phyloP scores from a whole-genome alignment of 495 filamentous ascomycete genomes.

The Tuber indicum region DNA sequence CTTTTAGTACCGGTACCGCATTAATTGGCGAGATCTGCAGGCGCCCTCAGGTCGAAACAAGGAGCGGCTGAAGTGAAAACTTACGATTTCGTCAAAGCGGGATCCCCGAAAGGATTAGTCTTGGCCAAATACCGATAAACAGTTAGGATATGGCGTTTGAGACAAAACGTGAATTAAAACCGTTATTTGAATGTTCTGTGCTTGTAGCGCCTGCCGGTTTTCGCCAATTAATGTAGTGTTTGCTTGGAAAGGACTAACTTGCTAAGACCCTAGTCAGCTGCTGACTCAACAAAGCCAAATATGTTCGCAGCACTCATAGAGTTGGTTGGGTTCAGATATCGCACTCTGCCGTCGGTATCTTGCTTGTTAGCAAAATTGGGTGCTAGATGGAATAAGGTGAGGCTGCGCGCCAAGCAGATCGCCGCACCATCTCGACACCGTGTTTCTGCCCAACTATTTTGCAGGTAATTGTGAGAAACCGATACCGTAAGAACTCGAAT shows the following conservation, averaged over 20 bases:
- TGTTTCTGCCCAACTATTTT: background rate
- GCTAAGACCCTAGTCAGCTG: background rate
- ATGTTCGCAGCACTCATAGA: background rate
- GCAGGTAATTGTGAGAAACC: background rate
- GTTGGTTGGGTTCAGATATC: background rate
- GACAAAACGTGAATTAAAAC: no score
- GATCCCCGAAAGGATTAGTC: no score
- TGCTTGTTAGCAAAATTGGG: background rate
- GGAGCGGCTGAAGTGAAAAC: no score
- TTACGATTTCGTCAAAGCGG: no score
- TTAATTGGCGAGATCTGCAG: no score
- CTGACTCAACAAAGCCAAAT: background rate
- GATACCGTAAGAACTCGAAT: background rate
- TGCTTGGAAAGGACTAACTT: background rate
- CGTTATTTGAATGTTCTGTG: no score
- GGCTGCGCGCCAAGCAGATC: background rate
- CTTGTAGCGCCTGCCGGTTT: no score
- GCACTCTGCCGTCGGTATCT: background rate
- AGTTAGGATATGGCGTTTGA: no score
- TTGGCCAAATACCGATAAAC: no score
- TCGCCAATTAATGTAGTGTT: background rate
- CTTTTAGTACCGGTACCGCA: background rate
- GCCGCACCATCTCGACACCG: background rate
- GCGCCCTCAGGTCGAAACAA: no score
- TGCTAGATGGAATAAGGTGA: background rate